Evolutionary conservation across 495 filamentous ascomycete species (phyloP).

Genomic region (Hypoxylon perforatum): DNA sequence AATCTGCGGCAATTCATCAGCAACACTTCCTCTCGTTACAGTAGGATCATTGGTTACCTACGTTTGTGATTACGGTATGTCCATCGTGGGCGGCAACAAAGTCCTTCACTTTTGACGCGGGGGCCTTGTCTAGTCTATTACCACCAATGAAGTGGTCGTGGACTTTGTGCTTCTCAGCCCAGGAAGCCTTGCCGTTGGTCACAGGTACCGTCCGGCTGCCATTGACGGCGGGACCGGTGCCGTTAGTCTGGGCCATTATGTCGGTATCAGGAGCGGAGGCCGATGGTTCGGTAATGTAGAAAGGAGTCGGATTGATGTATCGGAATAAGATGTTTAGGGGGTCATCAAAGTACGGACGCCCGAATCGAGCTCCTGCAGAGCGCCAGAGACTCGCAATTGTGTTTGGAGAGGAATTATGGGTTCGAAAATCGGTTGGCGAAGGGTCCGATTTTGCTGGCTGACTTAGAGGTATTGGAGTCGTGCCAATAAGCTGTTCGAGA

Average conservation of each 20-base stretch:
- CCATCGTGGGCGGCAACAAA: constrained; percentile 91
- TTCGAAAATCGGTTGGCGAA: constrained; percentile 20
- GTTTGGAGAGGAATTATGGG: constrained; percentile 8
- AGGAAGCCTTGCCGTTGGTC: constrained; percentile 63
- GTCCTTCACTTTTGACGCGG: constrained; percentile 87
- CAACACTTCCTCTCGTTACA: neutral
- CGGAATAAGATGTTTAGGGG: constrained; percentile 41
- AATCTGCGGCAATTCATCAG: constrained; percentile 67
- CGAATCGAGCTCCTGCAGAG: constrained; percentile 42
- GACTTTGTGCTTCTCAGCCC: constrained; percentile 81
- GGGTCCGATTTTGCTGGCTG: constrained; percentile 28
- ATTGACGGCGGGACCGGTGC: constrained; percentile 51
- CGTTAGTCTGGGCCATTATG: constrained; percentile 62
- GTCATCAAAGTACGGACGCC: constrained; percentile 44
- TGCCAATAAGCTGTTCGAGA: constrained; percentile 15
- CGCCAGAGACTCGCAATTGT: constrained; percentile 40
- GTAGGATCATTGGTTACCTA: constrained; percentile 56
- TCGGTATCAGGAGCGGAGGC: constrained; percentile 42
- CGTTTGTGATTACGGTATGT: constrained; percentile 97
- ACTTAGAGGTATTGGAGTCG: constrained; percentile 15
- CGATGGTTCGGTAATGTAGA: constrained; percentile 21
- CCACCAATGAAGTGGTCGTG: constrained; percentile 96
- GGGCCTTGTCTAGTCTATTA: constrained; percentile 82
- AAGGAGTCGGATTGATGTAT: constrained; percentile 24
- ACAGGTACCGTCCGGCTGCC: constrained; percentile 55